Percentiles rank a stretch among this genome's conserved stretches.
Conservation (phyloP, 1,284 basidiomycete genomes). For the Cryptococcus wingfieldii region DNA sequence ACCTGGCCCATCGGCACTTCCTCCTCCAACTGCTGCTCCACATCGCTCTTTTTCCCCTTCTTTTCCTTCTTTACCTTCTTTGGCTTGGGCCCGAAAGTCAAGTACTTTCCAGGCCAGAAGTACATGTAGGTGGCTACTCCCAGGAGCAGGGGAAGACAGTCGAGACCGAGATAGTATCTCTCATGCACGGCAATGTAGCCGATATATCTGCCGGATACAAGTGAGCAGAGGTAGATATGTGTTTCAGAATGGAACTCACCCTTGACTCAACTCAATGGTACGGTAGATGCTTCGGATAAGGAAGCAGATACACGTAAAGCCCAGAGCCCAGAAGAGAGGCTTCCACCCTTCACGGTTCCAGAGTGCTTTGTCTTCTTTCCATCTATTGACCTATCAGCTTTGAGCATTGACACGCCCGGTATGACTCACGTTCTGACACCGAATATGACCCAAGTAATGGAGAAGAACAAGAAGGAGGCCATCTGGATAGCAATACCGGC, state of each 20-base stretch:
- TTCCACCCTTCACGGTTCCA: constrained; percentile 61
- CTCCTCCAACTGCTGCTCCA: no score
- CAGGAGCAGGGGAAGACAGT: constrained; percentile 57
- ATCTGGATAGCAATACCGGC: constrained; percentile 62
- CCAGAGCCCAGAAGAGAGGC: constrained; percentile 55
- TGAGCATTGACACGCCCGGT: neutral
- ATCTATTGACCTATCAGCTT: constrained; percentile 12
- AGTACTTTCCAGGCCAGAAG: constrained; percentile 42
- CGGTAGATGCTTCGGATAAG: constrained; percentile 65
- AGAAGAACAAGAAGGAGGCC: constrained; percentile 61
- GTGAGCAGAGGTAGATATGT: neutral
- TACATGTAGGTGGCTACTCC: constrained; percentile 52
- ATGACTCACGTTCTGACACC: constrained; percentile 53
- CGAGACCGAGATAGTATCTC: constrained; percentile 62
- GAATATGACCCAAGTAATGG: constrained; percentile 58
- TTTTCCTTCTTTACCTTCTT: neutral
- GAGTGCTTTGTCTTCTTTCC: constrained; percentile 50
- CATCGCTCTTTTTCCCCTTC: neutral
- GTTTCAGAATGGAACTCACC: constrained; percentile 32
- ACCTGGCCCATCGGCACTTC: no score
- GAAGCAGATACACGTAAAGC: constrained; percentile 63
- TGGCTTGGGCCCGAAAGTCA: constrained; percentile 11
- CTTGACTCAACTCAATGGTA: constrained; percentile 63
- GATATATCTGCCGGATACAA: constrained; percentile 43
- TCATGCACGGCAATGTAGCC: constrained; percentile 62